These are phyloP conservation scores for Ophiosphaerella herpotricha DNA, from an alignment of 2,329 filamentous ascomycete genomes.

Conservation along the genomic window DNA sequence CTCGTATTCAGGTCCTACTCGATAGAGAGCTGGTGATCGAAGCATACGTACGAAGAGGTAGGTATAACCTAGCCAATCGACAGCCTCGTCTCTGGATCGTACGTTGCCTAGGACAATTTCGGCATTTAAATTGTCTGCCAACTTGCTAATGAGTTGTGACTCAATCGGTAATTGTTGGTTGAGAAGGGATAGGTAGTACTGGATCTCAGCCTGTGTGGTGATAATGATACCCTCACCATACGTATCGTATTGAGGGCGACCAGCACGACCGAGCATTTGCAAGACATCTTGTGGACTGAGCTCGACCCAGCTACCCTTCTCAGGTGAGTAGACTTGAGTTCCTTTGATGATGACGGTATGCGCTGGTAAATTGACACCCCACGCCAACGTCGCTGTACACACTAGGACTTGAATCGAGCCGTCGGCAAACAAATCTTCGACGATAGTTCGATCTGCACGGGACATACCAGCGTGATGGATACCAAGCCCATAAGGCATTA, in stretches of 20 bases:
- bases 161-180: conserved; percentile 98
- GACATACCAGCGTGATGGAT: conserved; percentile 99
- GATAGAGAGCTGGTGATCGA: conserved; percentile 90
- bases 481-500: conserved; percentile 94
- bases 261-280: conserved; percentile 97
- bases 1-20: conserved; percentile 94
- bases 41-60: conserved; percentile 99
- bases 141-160: conserved; percentile 88
- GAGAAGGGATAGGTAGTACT: conserved; percentile 94
- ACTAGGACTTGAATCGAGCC: conserved; percentile 94
- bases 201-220: conserved; percentile 90
- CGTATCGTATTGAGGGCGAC: conserved; percentile 93
- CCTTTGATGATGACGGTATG: conserved; percentile 99
- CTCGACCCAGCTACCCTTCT: conserved; percentile 98
- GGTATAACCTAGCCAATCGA: conserved; percentile 99
- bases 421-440: conserved; percentile 91
- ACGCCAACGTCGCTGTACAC: conserved; percentile 95
- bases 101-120: conserved; percentile 95
- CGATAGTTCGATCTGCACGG: conserved; percentile 89
- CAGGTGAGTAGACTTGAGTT: conserved; percentile 95
- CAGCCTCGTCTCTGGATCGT: conserved; percentile 87
- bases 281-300: conserved; percentile 95
- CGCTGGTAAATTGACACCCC: conserved; percentile 97
- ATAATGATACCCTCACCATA: conserved; percentile 99
- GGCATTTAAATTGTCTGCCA: conserved; percentile 95